A percentile compares a stretch with the other conserved stretches of the same genome.
phyloP scores from a whole-genome alignment of 2,329 filamentous ascomycete species.

The Rhinocladiella similis region DNA sequence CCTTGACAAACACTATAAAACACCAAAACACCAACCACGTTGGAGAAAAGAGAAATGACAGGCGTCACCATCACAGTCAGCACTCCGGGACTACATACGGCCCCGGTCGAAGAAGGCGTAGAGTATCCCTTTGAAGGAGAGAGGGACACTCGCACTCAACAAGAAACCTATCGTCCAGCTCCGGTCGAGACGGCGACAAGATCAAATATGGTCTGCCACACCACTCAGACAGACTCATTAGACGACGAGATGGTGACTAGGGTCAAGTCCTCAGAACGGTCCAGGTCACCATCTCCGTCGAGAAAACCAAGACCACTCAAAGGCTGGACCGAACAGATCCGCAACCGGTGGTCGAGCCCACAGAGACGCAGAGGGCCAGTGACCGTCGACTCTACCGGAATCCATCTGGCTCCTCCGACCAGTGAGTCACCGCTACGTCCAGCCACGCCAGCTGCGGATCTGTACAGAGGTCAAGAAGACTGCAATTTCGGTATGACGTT shows the following conservation, averaged over 20 bases:
- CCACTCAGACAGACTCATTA: constrained; percentile 15
- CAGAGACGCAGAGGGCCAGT: neutral
- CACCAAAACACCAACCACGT: neutral
- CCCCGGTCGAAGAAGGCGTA: neutral
- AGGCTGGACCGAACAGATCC: constrained; percentile 16
- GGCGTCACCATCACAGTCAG: constrained; percentile 19
- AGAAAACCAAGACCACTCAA: constrained; percentile 5
- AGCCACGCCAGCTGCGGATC: constrained; percentile 19
- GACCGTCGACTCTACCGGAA: neutral
- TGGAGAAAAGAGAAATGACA: constrained; percentile 9
- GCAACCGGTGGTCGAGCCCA: constrained; percentile 6
- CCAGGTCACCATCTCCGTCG: constrained; percentile 4
- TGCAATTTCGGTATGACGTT: constrained; percentile 25
- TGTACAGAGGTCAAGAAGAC: constrained; percentile 20
- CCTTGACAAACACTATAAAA: neutral
- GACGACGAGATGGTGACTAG: neutral
- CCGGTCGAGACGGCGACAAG: neutral
- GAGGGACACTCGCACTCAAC: neutral
- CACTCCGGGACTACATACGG: constrained; percentile 15
- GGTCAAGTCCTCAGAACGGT: constrained; percentile 5
- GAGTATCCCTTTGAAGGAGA: neutral
- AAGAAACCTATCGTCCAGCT: neutral
- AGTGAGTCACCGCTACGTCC: constrained; percentile 9
- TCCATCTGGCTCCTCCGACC: constrained; percentile 10
- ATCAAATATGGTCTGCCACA: constrained; percentile 14